A percentile compares a stretch with the other conserved stretches of the same genome.
phyloP scores from a whole-genome alignment of 164 flowering plant genomes.

The Tetracentron sinense region DNA sequence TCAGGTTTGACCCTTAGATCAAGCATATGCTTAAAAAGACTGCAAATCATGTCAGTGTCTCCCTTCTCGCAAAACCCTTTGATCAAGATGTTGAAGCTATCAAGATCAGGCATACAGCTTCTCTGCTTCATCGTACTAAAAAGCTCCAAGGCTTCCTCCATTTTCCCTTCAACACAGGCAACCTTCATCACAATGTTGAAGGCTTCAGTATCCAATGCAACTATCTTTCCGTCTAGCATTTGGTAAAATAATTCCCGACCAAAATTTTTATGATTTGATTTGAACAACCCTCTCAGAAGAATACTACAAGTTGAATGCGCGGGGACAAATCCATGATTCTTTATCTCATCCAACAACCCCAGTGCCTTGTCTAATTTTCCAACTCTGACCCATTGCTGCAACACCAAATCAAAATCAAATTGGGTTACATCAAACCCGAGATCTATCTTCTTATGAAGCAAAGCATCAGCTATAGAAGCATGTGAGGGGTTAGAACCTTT shows the following conservation, averaged over 20 bases:
- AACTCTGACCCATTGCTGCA: constrained; percentile 22
- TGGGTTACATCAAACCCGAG: constrained; percentile 10
- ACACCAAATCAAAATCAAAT: constrained; percentile 11
- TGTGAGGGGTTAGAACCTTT: constrained; percentile 6
- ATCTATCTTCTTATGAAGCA: constrained; percentile 18
- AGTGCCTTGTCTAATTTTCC: constrained; percentile 8
- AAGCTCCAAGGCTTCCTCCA: constrained; percentile 12
- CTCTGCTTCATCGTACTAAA: constrained; percentile 11
- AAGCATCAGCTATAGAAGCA: constrained; percentile 11
- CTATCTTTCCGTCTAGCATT: constrained; percentile 14
- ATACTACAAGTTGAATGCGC: constrained; percentile 6
- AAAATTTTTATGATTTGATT: constrained; percentile 5
- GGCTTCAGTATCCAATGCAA: constrained; percentile 13
- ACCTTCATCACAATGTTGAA: constrained; percentile 18
- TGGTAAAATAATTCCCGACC: constrained; percentile 17
- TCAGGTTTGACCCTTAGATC: constrained; percentile 17
- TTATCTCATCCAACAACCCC: constrained; percentile 16
- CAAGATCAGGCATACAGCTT: constrained; percentile 16
- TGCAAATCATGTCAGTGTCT: constrained; percentile 14
- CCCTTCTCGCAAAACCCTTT: constrained; percentile 18
- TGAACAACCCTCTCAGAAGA: constrained; percentile 9
- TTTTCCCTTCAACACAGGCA: constrained; percentile 14
- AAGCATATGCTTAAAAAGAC: constrained; percentile 19
- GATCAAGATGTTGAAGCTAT: constrained; percentile 18
- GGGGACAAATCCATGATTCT: constrained; percentile 11